Evolutionary conservation across 108 stramenopile species (phyloP).

Genomic region (Skeletonema marinoi): DNA sequence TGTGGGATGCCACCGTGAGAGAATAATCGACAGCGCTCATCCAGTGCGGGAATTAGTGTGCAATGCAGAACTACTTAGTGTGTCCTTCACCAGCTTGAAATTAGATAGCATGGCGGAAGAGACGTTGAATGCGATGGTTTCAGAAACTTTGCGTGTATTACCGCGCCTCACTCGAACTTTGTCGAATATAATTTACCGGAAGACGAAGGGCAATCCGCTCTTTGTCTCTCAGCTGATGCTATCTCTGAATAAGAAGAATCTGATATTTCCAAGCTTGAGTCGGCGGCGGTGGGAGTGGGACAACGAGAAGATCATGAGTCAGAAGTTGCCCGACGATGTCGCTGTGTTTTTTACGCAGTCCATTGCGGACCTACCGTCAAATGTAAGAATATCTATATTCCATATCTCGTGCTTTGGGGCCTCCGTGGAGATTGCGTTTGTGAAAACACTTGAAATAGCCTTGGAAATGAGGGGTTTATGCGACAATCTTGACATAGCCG

Average conservation of each 20-base stretch:
- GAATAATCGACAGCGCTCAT: background rate
- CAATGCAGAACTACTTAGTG: background rate
- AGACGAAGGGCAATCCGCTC: constrained; percentile 19
- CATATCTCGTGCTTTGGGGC: constrained; percentile 23
- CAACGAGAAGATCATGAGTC: constrained; percentile 17
- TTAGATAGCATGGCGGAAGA: constrained; percentile 6
- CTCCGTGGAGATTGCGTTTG: background rate
- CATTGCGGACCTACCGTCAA: constrained; percentile 3
- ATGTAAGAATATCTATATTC: constrained; percentile 11
- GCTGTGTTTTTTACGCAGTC: constrained; percentile 6
- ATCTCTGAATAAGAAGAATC: constrained; percentile 13
- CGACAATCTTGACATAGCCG: background rate
- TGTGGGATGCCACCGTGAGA: constrained; percentile 9
- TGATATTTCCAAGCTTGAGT: constrained; percentile 15
- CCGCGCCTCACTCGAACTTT: too few species aligned
- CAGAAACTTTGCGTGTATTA: too few species aligned
- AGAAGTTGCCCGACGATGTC: constrained; percentile 18
- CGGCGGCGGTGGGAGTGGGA: constrained; percentile 37
- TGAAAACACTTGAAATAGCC: constrained; percentile 9
- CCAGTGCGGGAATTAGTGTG: background rate
- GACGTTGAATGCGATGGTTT: too few species aligned
- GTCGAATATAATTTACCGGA: too few species aligned
- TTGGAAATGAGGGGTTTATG: background rate
- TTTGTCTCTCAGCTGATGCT: constrained; percentile 15
- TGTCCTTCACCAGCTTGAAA: background rate